phyloP scores from a whole-genome alignment of 2,329 filamentous ascomycete species.

The Simplicillium sp. region DNA sequence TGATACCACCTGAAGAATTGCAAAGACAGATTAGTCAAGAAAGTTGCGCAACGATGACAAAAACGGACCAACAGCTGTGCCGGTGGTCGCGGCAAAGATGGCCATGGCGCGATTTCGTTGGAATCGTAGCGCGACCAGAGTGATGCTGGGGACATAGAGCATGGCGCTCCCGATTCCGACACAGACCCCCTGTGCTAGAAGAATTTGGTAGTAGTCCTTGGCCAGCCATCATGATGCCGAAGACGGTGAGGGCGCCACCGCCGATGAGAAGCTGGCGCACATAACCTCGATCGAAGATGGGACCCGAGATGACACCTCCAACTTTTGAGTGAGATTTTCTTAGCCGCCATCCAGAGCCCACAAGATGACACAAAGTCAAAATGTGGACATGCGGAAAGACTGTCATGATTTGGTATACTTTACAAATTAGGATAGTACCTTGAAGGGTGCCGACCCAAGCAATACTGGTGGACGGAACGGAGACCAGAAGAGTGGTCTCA shows the following conservation, averaged over 20 bases:
- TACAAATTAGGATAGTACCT: neutral
- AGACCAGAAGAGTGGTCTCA: neutral
- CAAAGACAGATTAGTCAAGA: constrained; percentile 41
- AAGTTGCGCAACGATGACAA: constrained; percentile 44
- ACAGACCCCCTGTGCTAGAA: constrained; percentile 38
- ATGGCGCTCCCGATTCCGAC: constrained; percentile 41
- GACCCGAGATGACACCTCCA: constrained; percentile 17
- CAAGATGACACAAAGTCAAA: neutral
- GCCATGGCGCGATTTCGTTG: constrained; percentile 1
- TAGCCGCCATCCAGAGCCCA: neutral
- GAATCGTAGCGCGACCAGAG: constrained; percentile 8
- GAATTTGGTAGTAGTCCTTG: constrained; percentile 26
- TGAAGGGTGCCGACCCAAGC: constrained; percentile 1
- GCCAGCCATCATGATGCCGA: constrained; percentile 26
- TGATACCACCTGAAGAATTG: constrained; percentile 47
- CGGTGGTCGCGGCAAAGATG: neutral
- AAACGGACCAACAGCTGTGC: constrained; percentile 23
- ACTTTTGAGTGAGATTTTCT: neutral
- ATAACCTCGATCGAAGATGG: constrained; percentile 20
- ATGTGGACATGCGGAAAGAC: neutral
- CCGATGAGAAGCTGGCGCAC: constrained; percentile 15
- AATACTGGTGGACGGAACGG: neutral
- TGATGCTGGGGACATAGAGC: constrained; percentile 36
- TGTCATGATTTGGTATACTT: neutral
- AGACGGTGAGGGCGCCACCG: constrained; percentile 24